Conservation (phyloP, 345 rosid genomes). For the Carallia pectinifolia region DNA sequence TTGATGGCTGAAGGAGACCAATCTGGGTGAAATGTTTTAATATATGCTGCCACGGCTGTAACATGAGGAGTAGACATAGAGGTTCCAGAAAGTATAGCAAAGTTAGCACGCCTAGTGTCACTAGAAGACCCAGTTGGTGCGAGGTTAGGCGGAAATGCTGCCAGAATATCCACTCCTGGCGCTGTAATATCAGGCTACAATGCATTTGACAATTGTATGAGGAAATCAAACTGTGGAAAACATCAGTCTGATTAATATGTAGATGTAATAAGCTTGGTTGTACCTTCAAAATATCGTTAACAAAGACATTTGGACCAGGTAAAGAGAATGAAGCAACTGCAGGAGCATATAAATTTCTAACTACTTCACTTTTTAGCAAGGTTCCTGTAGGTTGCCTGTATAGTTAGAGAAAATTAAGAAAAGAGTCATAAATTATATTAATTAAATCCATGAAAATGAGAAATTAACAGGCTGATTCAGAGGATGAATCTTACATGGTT, state of each 20-base stretch:
- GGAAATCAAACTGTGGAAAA: not conserved
- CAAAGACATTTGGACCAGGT: constrained; percentile 33
- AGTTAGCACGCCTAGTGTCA: constrained; percentile 21
- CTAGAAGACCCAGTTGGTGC: not conserved
- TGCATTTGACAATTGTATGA: not conserved
- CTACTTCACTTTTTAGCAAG: constrained; percentile 32
- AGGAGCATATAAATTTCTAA: constrained; percentile 34
- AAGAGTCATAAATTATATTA: not conserved
- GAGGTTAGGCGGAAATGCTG: constrained; percentile 38
- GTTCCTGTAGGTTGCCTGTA: constrained; percentile 25
- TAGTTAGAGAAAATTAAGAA: not conserved
- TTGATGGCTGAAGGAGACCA: constrained; percentile 68
- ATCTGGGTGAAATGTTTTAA: constrained; percentile 42
- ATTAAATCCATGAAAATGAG: no score
- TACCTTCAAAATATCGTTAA: constrained; percentile 33
- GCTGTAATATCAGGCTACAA: constrained; percentile 52
- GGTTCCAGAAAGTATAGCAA: constrained; percentile 44
- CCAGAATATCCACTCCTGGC: constrained; percentile 47
- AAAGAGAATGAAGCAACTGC: constrained; percentile 38
- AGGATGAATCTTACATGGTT: no score
- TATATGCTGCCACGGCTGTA: constrained; percentile 45
- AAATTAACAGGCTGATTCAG: no score
- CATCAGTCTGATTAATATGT: not conserved
- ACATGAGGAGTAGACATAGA: constrained; percentile 62
- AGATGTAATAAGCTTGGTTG: not conserved